Evolutionary conservation across 805 yeast genomes (phyloP), one percentile per base, ranked within the genome.

Genomic region (Cyberlindnera galapagoensis): DNA sequence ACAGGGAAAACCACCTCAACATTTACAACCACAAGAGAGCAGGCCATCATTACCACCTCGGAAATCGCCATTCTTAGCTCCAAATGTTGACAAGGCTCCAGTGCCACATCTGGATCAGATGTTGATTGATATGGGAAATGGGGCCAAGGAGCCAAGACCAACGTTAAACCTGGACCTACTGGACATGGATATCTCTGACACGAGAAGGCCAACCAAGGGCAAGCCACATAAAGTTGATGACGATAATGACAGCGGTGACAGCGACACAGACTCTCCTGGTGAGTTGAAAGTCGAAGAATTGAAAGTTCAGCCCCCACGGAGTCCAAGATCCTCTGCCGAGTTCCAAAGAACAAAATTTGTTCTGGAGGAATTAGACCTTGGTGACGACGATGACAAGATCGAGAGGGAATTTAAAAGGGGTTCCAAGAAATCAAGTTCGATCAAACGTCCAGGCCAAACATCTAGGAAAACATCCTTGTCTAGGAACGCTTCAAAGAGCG

Each of bases 281-380:
- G 49, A 38, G 20, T 33, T 49, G 24, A 39, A 42, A 24, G 49
- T 49, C 6, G 41, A 44, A 23, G 49, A 39, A 18, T 33, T 49
- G 38, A 32, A 39, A 23, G 37, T 46, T 4, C 20, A 14, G 27
- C 10, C 13, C 23, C 21, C 21, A 20, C 14, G 18, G 14, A 23
- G 22, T n/a, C 29, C 28, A 12, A 26, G 39, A 18, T 17, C 31
- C 11, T 33, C 35, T 12, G 24, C 29, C 3, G 47, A 42, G 28
- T 11, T 47, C 7, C 39, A 36, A 15, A 26, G 47, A 11, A 29
- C 43, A 12, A 42, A 47, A 20, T 30, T 49, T 27, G 35, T 38
- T 26, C 17, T 46, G 15, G 40, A 47, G 26, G 53, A 49, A 26
- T 21, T 47, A 21, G 44, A 47, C 28, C 28, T 47, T 8, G 34